Percentiles rank a stretch among this genome's conserved stretches.
These are phyloP conservation scores for Ceratobasidium sp. DNA, from an alignment of 1,284 basidiomycete species.

Conservation along the genomic window DNA sequence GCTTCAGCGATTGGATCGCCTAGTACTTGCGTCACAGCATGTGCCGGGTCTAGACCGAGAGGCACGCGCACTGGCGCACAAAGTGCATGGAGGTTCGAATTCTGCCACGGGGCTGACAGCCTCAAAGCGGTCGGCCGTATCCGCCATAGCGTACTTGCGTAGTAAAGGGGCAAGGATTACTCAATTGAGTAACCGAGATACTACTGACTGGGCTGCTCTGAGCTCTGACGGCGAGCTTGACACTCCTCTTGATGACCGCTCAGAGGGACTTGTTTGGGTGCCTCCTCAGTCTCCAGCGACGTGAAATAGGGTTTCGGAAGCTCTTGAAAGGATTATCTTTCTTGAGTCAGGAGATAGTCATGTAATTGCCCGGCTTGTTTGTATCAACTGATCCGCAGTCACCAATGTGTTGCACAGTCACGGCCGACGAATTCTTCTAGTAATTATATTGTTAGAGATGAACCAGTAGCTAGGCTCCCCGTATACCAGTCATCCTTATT, in stretches of 20 bases:
- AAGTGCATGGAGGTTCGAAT: background rate
- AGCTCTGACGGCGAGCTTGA: constrained; percentile 40
- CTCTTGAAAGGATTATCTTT: no score
- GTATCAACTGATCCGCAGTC: background rate
- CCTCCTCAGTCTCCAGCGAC: constrained; percentile 22
- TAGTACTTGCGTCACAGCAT: constrained; percentile 70
- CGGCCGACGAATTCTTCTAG: background rate
- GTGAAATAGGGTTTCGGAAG: background rate
- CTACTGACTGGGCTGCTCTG: constrained; percentile 41
- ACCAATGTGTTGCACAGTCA: constrained; percentile 13
- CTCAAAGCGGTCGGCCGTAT: constrained; percentile 14
- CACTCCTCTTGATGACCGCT: constrained; percentile 35
- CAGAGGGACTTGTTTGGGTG: constrained; percentile 36
- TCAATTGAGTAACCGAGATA: constrained; percentile 27
- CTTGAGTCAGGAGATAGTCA: background rate
- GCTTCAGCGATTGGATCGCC: constrained; percentile 67
- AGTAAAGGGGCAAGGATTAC: constrained; percentile 37
- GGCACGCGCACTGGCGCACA: background rate
- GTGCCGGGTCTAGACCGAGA: constrained; percentile 60
- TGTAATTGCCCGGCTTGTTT: background rate
- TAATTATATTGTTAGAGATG: background rate
- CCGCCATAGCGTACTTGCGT: constrained; percentile 24
- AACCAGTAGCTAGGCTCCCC: background rate
- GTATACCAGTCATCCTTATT: background rate
- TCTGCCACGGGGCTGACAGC: background rate